Conservation (phyloP, 176 grass and related monocot species). For the Chloris gayana region DNA sequence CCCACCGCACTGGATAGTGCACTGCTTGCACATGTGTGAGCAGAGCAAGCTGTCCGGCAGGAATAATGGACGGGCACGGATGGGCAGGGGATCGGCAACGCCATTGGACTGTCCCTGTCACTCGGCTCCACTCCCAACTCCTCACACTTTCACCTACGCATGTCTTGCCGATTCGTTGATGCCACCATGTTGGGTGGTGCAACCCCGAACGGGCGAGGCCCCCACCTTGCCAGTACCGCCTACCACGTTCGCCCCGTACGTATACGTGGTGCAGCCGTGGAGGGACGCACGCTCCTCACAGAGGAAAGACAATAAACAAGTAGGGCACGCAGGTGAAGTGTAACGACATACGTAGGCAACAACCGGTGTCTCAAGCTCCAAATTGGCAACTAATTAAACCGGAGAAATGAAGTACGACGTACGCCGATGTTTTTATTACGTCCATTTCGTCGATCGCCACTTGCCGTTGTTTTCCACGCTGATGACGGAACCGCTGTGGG, state of each 20-base stretch:
- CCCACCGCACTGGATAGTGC: conserved; percentile 24
- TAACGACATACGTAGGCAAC: neutral
- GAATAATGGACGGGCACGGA: conserved; percentile 12
- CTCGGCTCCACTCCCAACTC: neutral
- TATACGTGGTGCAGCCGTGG: neutral
- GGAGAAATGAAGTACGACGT: neutral
- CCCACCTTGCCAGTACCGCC: conserved; percentile 19
- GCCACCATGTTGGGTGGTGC: conserved; percentile 9
- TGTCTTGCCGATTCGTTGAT: neutral
- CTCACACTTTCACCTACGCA: neutral
- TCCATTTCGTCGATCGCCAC: conserved; percentile 4
- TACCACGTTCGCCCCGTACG: conserved; percentile 33
- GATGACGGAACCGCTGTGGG: neutral
- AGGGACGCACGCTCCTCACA: neutral
- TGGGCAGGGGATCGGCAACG: neutral
- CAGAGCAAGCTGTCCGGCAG: conserved; percentile 19
- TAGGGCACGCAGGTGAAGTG: neutral
- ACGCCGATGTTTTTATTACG: neutral
- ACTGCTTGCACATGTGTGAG: conserved; percentile 16
- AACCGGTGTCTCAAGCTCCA: neutral
- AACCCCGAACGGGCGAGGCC: neutral
- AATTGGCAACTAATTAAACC: neutral
- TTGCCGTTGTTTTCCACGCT: conserved; percentile 19
- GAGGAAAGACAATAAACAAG: neutral
- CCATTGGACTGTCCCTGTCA: neutral